These are phyloP conservation scores for Ajuga chamaepitys DNA, from an alignment of 257 asterid species.

Conservation along the genomic window DNA sequence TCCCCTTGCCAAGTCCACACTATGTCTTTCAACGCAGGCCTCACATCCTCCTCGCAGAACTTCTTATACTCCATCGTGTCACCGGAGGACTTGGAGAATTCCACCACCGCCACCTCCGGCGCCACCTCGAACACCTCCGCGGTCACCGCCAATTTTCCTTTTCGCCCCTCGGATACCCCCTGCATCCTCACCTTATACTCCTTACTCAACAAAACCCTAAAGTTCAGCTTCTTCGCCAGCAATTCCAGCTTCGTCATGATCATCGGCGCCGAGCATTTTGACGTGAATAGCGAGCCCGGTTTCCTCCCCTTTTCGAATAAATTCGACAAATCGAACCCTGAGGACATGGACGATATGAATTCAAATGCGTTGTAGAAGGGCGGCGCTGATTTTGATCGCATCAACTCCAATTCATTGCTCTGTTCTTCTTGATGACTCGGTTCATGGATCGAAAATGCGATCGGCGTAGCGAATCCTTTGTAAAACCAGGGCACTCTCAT, in stretches of 20 bases:
- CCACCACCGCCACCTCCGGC: constrained; percentile 77
- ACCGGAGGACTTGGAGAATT: constrained; percentile 64
- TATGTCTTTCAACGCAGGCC: constrained; percentile 81
- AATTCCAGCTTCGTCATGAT: constrained; percentile 51
- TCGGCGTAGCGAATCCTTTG: constrained; percentile 32
- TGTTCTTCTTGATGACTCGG: constrained; percentile 13
- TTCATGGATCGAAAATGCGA: constrained; percentile 28
- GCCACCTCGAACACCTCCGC: constrained; percentile 83
- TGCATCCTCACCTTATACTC: constrained; percentile 63
- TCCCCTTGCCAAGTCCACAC: constrained; percentile 99
- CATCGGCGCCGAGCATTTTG: constrained; percentile 42
- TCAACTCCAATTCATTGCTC: constrained; percentile 16
- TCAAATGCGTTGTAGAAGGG: constrained; percentile 75
- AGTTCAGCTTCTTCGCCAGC: constrained; percentile 52
- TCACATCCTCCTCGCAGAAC: constrained; percentile 60
- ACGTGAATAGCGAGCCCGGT: constrained; percentile 61
- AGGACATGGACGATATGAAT: constrained; percentile 78
- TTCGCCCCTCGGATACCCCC: constrained; percentile 60
- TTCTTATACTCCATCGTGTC: constrained; percentile 77
- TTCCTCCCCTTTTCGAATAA: constrained; percentile 40
- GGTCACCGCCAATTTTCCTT: constrained; percentile 52
- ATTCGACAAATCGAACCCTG: constrained; percentile 68
- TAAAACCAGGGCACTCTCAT: constrained; percentile 59
- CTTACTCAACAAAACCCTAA: constrained; percentile 30
- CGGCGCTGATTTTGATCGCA: constrained; percentile 44